A percentile compares a stretch with the other conserved stretches of the same genome.
These are phyloP conservation scores for Populus pruinosa DNA, from an alignment of 345 rosid genomes.

Conservation along the genomic window DNA sequence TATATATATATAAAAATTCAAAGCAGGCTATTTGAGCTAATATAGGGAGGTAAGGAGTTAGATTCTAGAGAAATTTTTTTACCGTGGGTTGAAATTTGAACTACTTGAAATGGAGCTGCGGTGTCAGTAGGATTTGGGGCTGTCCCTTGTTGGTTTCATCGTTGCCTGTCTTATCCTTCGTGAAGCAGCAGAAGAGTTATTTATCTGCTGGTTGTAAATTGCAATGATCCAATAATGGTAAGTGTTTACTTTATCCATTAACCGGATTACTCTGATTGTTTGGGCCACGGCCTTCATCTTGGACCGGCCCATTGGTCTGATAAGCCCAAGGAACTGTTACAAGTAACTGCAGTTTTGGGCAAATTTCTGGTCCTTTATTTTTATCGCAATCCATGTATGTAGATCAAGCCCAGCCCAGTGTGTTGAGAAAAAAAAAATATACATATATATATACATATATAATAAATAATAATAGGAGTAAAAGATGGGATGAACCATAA, in stretches of 20 bases:
- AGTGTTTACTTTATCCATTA: background rate
- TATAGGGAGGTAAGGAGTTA: background rate
- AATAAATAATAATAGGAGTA: no score
- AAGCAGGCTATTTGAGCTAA: background rate
- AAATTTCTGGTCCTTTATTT: background rate
- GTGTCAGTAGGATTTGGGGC: conserved; percentile 1
- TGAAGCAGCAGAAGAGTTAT: background rate
- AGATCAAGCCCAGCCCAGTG: background rate
- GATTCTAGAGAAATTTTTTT: background rate
- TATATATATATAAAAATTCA: background rate
- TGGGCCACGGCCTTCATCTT: background rate
- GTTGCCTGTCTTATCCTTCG: background rate
- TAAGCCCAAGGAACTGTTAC: background rate
- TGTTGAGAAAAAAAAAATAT: no score
- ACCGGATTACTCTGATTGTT: background rate
- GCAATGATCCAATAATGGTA: background rate
- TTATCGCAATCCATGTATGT: background rate
- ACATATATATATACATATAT: no score
- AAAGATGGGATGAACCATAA: background rate
- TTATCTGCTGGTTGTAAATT: background rate
- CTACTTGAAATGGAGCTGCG: background rate
- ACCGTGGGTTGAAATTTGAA: background rate
- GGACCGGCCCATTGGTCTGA: background rate
- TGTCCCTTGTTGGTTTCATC: background rate
- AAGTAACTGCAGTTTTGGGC: background rate